Evolutionary conservation across 228 moss, liverwort and hornwort genomes (phyloP).

Genomic region (Sphagnum magellanicum): DNA sequence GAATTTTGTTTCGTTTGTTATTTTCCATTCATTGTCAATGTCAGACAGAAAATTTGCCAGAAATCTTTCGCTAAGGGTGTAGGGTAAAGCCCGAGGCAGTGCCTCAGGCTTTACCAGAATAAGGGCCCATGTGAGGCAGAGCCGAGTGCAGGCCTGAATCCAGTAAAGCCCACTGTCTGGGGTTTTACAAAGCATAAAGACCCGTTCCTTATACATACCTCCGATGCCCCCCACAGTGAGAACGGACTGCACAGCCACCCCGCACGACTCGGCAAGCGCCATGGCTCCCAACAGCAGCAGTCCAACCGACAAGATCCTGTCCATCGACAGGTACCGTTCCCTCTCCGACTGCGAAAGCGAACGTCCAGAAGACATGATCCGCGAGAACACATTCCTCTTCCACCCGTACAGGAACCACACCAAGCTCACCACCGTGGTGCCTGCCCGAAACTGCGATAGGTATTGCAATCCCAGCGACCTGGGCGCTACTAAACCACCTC

Average conservation of each 20-base stretch:
- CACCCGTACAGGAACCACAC: constrained; percentile 83
- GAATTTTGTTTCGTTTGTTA: neutral
- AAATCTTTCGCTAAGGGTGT: neutral
- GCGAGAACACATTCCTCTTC: constrained; percentile 55
- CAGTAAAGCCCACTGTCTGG: no score
- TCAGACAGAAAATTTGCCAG: neutral
- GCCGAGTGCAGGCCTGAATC: no score
- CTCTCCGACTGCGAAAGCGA: constrained; percentile 39
- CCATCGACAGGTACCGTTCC: constrained; percentile 65
- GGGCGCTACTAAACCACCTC: constrained; percentile 66
- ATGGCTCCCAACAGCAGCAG: constrained; percentile 56
- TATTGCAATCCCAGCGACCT: constrained; percentile 55
- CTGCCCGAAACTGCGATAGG: constrained; percentile 60
- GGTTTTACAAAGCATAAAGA: neutral
- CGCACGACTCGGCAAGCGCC: constrained; percentile 72
- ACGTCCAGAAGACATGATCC: constrained; percentile 20
- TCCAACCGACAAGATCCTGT: constrained; percentile 58
- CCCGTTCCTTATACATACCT: constrained; percentile 27
- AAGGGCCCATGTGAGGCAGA: neutral
- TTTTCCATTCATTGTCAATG: neutral
- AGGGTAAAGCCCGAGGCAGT: neutral
- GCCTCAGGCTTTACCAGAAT: neutral
- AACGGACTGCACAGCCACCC: constrained; percentile 74
- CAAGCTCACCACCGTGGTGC: constrained; percentile 56
- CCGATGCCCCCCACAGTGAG: constrained; percentile 88